Evolutionary conservation across 768 basidiomycete genomes (phyloP), one percentile per base, ranked within the genome.

Genomic region (Favolaschia claudopus): DNA sequence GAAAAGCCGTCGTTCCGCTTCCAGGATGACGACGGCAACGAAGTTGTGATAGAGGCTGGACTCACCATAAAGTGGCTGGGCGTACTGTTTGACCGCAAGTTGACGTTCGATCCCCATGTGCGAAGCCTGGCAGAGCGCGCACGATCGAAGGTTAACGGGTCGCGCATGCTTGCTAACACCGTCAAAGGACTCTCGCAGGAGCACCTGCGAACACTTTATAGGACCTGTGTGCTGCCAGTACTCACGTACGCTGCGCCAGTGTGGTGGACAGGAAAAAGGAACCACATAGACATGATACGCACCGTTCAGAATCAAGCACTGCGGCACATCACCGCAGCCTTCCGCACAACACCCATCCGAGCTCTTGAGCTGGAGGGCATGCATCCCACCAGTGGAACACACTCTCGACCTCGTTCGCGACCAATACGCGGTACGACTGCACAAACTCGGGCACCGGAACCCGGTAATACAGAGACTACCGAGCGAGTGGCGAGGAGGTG

Each of bases 181-280:
- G 59, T 69, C 14, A 56, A 65, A 13, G 69, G 72, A 3, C 64
- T 72, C 0, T 54, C 64, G 2, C 68, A 62, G 33, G 42, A 28
- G 1, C 60, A 69, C 52, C 31, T 66, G 12, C 59, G 59, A 7
- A 40, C 24, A 7, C 66, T 72, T 17, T 71, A 69, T 58, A 45
- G 34, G 24, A 51, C 66, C 17, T 69, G 67, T 28, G 60, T 72
- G 2, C 34, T 69, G 0, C 69, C 71, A 1, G 56, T 69, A 5
- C 42, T 69, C 32, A 67, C 64, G 14, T 70, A 72, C 48, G 70
- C 67, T 14, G 42, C 60, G 50, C 55, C 63, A 5, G 54, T 62
- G 1, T 72, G 71, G 70, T 72, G 71, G 71, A 63, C 51, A 4
- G 66, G 65, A 6, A 64, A 57, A 36, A 49, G 58, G 36, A 31